Base-by-base conservation (phyloP, 441 rosid species). In the Daphne laureola region DNA sequence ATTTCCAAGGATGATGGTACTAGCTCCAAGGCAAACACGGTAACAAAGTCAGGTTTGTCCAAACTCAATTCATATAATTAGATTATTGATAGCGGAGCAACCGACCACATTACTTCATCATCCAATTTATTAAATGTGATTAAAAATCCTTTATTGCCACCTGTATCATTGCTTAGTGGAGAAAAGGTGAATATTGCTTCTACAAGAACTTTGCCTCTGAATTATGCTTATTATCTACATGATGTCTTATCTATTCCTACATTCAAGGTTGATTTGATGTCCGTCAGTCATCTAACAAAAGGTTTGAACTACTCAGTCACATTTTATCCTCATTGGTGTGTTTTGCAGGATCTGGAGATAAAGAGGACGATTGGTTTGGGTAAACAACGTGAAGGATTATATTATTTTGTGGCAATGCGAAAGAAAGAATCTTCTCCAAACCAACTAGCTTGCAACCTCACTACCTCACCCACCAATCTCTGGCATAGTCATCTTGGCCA, bases 261-360 rank as follows among this genome's bases (percentile, higher is more conserved):
- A n/a, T 53, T 53, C 12, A 3, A 53, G 3, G 38, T n/a, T 53
- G 23, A 18, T 18, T 18, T 18, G n/a, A 2, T n/a, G 9, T 53
- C 38, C 6, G 15, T 53, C 21, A 8, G 54, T 18, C 14, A 17
- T 8, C 35, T 27, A 1, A 21, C 0, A 0, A 13, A 2, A 14
- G 2, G 13, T 26, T 16, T 13, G 21, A 31, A 14, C 8, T 31
- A 13, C n/a, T 17, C 5, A 13, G 18, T 26, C 11, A 26, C 25
- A 6, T 53, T 12, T 11, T 53, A 31, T 18, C 46, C 18, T 36
- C 43, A 9, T 53, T n/a, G 26, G 56, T 36, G 17, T 15, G 17
- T 16, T 53, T 23, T 36, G n/a, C 17, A 53, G 56, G 56, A 36
- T 7, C 17, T 53, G 45, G 38, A 14, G 43, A 35, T 3, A 23